A percentile compares a stretch with the other conserved stretches of the same genome.
Evolutionary conservation across 768 basidiomycete species (phyloP).

Genomic region (Collybia nuda): DNA sequence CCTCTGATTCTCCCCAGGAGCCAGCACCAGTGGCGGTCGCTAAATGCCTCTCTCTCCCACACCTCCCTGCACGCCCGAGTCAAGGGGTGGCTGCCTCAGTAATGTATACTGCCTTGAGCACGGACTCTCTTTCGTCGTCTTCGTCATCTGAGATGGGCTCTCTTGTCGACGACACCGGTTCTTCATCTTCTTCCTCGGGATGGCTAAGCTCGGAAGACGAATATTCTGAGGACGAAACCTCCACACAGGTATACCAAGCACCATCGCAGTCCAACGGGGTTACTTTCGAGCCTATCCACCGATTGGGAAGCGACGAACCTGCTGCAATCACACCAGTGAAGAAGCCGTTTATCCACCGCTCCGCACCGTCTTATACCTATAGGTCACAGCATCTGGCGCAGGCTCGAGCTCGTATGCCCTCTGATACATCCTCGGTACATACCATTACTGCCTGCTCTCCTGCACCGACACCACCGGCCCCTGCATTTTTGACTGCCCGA

Average conservation of each 20-base stretch:
- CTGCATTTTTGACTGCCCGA: constrained; percentile 12
- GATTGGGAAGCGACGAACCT: constrained; percentile 15
- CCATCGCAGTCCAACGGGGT: constrained; percentile 20
- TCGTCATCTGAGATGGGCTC: constrained; percentile 61
- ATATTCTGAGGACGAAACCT: constrained; percentile 34
- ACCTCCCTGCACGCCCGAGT: constrained; percentile 27
- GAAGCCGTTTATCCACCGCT: constrained; percentile 46
- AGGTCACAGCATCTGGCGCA: constrained; percentile 23
- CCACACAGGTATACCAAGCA: constrained; percentile 30
- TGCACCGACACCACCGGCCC: constrained; percentile 17
- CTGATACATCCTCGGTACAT: constrained; percentile 51
- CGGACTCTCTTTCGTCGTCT: constrained; percentile 37
- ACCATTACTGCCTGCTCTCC: constrained; percentile 39
- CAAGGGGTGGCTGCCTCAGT: constrained; percentile 26
- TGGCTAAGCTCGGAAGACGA: constrained; percentile 57
- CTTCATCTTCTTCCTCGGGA: constrained; percentile 56
- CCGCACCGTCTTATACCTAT: constrained; percentile 43
- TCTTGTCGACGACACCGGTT: constrained; percentile 61
- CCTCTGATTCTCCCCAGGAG: constrained; percentile 28
- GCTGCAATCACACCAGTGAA: constrained; percentile 22
- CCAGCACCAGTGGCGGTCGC: background rate
- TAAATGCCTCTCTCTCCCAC: constrained; percentile 51
- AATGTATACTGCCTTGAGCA: constrained; percentile 43
- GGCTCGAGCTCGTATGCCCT: constrained; percentile 39
- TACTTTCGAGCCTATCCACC: constrained; percentile 17